Base-by-base conservation (phyloP, 805 yeast genomes). In the Candida glaebosa region DNA sequence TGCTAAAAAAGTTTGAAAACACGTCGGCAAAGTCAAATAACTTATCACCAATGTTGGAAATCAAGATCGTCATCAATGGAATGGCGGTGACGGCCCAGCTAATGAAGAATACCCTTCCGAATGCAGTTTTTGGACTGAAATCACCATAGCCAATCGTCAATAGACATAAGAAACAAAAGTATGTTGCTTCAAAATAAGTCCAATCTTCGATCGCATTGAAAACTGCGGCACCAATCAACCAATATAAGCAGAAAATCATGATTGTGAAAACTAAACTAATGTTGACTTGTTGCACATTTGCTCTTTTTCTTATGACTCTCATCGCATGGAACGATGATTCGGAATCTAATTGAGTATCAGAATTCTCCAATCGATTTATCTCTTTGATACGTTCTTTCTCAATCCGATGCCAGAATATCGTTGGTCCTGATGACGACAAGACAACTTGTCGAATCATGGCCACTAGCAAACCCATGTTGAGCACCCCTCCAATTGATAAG, bases 61-160 rank as follows among this genome's bases (percentile, higher is more conserved):
- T 78, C 42, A 87, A 69, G 14, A 83, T 81, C 2, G 96, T 85
- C 95, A 88, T 87, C 39, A 87, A 67, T 1, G 96, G 96, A 17
- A 89, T 82, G 0, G 96, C 95, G 5, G 80, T 67, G 16, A 89
- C 57, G 0, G 89, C 84, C 96, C 96, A 89, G 7, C 79, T 61
- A 5, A 86, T 79, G 52, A 88, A 88, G 49, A 87, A 78, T 1
- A 83, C 75, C 32, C 84, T 64, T 1, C 95, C 95, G 4, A 84
- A 82, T 1, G 81, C 62, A 0, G 81, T 61, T 1, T 38, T 42
- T 1, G 96, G 95, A 1, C 79, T 69, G 50, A 68, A 80, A 54
- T 82, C 89, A 22, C 96, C 96, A 60, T 85, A 87, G 1, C 96
- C 96, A 42, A 89, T 84, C 0, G 96, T 86, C 5, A 87, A 62